These are phyloP conservation scores for Seiridium unicorne DNA, from an alignment of 2,329 filamentous ascomycete species.

Conservation along the genomic window DNA sequence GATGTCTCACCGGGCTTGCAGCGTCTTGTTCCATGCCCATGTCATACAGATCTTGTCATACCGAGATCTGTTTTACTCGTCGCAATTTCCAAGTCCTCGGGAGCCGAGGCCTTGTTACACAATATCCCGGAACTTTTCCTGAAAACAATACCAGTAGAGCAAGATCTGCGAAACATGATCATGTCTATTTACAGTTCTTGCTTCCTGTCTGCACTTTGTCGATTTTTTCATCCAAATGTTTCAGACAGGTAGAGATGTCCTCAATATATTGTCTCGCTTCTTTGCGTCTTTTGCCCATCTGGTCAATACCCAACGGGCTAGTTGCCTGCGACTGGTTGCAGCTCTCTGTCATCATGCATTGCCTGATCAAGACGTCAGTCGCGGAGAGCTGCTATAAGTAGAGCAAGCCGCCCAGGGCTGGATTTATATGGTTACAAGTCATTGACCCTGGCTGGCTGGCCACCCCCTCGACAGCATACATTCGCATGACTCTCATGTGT, in stretches of 20 bases:
- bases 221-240: constrained; percentile 6
- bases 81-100: constrained; percentile 3
- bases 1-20: not conserved
- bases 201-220: constrained; percentile 1
- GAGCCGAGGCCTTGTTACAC: constrained; percentile 3
- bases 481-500: not conserved
- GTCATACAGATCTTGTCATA: constrained; percentile 4
- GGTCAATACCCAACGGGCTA: not conserved
- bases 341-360: not conserved
- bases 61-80: not conserved
- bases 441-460: not conserved
- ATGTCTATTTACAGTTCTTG: constrained; percentile 7
- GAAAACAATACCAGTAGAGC: constrained; percentile 1
- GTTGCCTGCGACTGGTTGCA: not conserved
- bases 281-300: not conserved
- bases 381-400: constrained; percentile 5
- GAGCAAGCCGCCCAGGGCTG: not conserved
- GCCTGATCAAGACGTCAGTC: not conserved
- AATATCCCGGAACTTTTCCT: not conserved
- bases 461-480: not conserved
- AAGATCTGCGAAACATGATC: not conserved
- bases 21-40: not conserved
- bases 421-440: not conserved
- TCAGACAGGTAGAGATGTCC: constrained; percentile 4
- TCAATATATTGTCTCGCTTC: constrained; percentile 9